Evolutionary conservation across 768 basidiomycete species (phyloP), one percentile per base, ranked within the genome.

Genomic region (Tricholoma matsutake): DNA sequence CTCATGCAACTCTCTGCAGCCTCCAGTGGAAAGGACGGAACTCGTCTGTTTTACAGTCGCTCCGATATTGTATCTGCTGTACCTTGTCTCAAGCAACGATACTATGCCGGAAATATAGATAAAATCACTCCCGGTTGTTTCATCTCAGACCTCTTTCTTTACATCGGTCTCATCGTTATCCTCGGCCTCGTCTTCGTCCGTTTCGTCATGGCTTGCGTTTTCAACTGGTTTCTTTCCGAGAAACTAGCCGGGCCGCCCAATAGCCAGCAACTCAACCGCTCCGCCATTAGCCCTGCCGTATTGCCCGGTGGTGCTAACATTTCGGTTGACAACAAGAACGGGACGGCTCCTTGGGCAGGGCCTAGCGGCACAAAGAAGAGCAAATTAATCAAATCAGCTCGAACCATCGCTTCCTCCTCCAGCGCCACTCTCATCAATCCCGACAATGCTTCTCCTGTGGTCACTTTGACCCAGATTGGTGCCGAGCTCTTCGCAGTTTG

Each of bases 71-170:
- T 83, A 62, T 77, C 80, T 9, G 86, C 91, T 22, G 81, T 97
- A 3, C 82, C 86, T 9, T 99, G 97, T 73, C 80, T 99, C 56
- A 80, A 82, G 56, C 78, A 92, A 67, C 86, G 97, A 11, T 99
- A 97, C 73, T 85, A 85, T 55, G 96, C 95, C 0, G 97, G 97
- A 20, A 90, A 91, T 71, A 98, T 99, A 64, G 97, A 98, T 79
- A 97, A 98, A 76, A 81, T 97, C 70, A 89, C 95, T 0, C 94
- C 97, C 6, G 96, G 96, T 7, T 99, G 97, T 75, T 96, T 98
- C 74, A 86, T 94, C 39, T 89, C 94, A 32, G 83, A 86, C 51
- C 79, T 98, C 28, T 86, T 98, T 72, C 87, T 98, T 56, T 99
- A 97, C 72, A 77, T 87, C 28, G 92, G 94, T 59, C 83, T 99